Evolutionary conservation across 164 flowering plant species (phyloP).

Genomic region (Berberis vulgaris): DNA sequence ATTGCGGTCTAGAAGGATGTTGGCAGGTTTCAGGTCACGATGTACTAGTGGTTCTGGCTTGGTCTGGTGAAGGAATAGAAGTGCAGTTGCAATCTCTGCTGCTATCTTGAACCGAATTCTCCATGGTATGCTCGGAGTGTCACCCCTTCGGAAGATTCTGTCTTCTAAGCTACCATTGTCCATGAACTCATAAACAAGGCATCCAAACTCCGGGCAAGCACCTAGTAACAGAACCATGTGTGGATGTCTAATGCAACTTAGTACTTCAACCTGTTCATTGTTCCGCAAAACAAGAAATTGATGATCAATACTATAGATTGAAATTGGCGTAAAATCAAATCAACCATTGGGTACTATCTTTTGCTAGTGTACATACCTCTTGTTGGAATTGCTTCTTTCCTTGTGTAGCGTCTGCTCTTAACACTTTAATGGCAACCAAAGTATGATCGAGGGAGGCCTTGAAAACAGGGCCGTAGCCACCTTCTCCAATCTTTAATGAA

Average conservation of each 20-base stretch:
- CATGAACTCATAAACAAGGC: constrained; percentile 72
- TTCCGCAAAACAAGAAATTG: neutral
- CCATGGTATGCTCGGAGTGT: constrained; percentile 50
- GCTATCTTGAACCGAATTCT: constrained; percentile 46
- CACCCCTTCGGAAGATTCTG: constrained; percentile 41
- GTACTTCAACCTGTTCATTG: constrained; percentile 50
- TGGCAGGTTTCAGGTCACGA: constrained; percentile 72
- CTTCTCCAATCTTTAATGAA: constrained; percentile 57
- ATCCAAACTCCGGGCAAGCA: constrained; percentile 73
- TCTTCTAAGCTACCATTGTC: constrained; percentile 70
- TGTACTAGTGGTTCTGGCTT: constrained; percentile 85
- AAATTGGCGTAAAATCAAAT: neutral
- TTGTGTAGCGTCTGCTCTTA: constrained; percentile 69
- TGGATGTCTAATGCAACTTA: constrained; percentile 74
- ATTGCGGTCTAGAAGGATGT: constrained; percentile 62
- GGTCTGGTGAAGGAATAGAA: constrained; percentile 70
- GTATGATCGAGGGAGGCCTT: constrained; percentile 60
- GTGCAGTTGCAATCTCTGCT: constrained; percentile 59
- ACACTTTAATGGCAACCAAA: constrained; percentile 60
- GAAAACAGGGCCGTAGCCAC: constrained; percentile 78
- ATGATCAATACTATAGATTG: neutral
- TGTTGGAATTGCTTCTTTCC: constrained; percentile 73
- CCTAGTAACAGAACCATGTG: constrained; percentile 74
- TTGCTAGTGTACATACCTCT: constrained; percentile 31
- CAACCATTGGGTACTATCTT: neutral